Base-by-base conservation (phyloP, 106 monocot genomes). In the Dendrobium catenatum region DNA sequence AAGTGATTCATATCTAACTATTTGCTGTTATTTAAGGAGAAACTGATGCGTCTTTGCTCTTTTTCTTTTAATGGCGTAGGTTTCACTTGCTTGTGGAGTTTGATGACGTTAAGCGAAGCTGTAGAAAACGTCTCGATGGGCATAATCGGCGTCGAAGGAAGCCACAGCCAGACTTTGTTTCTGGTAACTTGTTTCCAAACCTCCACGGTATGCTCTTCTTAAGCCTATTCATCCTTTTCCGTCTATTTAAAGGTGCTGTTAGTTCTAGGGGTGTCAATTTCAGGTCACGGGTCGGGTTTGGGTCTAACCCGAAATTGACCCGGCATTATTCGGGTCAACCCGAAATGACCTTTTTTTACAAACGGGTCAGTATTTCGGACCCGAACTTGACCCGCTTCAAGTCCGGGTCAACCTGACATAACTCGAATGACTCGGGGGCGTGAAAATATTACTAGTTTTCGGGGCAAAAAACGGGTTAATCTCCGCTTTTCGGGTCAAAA, bases 71-170 rank as follows among this genome's bases (percentile, higher is more conserved):
- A 40, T 42, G 9, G 0, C 1, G 37, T 11, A 77, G 77, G 41
- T 77, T 77, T 29, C 77, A 77, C 54, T 51, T 54, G 77, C 77
- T 77, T 24, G 27, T 54, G 27, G 77, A 77, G 54, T 77, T 77
- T 54, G 77, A 77, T 51, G 77, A 77, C 5, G 77, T 77, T 18
- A 77, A 77, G 31, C 77, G 77, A 29, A 77, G 77, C 20, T 77
- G 77, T 15, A 77, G 77, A 31, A 77, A 77, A 51, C 77, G 77
- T 29, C 77, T 77, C 18, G 77, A 77, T 51, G 77, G 77, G 19
- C 77, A 77, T 43, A 77, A 77, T 54, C 47, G 54, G 19, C 77
- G 77, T 7, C 77, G 77, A 0, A 77, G 77, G 0, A 77, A 77
- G 27, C 77, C 77, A 27, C 75, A 75, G 3, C 18, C 44, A 11